Evolutionary conservation across 345 rosid species (phyloP), one percentile per base, ranked within the genome.

Genomic region (Cochlearia excelsa): DNA sequence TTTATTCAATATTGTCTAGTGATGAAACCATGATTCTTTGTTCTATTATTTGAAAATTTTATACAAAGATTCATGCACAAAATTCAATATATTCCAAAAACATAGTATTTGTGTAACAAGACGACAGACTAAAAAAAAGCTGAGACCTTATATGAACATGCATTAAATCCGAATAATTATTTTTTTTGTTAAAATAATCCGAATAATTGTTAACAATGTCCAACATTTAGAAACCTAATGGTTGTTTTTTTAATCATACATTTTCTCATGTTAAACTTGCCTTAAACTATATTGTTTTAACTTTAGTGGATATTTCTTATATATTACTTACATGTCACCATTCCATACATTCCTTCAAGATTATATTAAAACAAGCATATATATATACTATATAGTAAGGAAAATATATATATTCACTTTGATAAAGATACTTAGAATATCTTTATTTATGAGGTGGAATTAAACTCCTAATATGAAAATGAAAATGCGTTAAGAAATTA

Each of bases 11-110:
- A 57, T 53, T 56, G 64, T 35, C 43, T 35, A 3, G n/a, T 57
- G 56, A 64, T 52, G 39, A 63, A 58, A 51, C 70, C 61, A 52
- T 64, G 40, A 63, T 57, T 57, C 46, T 49, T 31, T 55, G 26
- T 63, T 55, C 1, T 58, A 45, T 57, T 63, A 43, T 30, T 49
- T 62, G 48, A 50, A 56, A 10, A 2, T 33, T 29, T n/a, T 26
- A 43, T 34, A 16, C 35, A 55, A 56, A 16, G 23, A 26, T 46
- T 50, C 11, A 70, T 44, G 38, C 51, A 16, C 7, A 46, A 54
- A 8, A 60, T 37, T 26, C 23, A 8, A 16, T 46, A 46, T 23
- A 30, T 11, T 49, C 26, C 30, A 42, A 41, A 28, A 11, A 30
- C 3, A 23, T 41, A 61, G 38, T 57, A 31, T 26, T 26, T 61